phyloP scores from a whole-genome alignment of 2,329 filamentous ascomycete genomes.

The Colletotrichum liaoningense region DNA sequence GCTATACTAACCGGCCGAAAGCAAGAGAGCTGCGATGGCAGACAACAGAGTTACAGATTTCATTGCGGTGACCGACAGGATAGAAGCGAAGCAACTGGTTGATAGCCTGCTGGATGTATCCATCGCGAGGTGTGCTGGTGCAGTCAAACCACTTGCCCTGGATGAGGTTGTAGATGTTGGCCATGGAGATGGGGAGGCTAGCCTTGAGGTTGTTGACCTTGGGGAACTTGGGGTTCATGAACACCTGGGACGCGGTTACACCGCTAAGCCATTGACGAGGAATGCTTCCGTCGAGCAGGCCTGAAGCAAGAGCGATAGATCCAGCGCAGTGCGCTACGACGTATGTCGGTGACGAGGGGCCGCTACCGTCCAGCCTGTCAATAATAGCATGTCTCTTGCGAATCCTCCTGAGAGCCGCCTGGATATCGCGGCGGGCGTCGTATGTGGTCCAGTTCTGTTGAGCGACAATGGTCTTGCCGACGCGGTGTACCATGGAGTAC shows the following conservation, averaged over 20 bases:
- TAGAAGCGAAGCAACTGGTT: conserved; percentile 70
- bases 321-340: conserved; percentile 73
- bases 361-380: conserved; percentile 34
- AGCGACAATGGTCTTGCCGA: conserved; percentile 62
- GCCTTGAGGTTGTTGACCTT: conserved; percentile 67
- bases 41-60: conserved; percentile 70
- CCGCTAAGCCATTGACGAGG: conserved; percentile 67
- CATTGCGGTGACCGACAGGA: conserved; percentile 59
- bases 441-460: conserved; percentile 67
- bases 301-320: conserved; percentile 67
- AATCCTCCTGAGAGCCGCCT: conserved; percentile 65
- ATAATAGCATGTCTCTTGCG: conserved; percentile 47
- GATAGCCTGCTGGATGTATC: conserved; percentile 59
- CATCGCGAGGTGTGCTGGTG: conserved; percentile 57
- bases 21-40: conserved; percentile 71
- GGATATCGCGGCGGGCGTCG: conserved; percentile 69
- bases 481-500: conserved; percentile 69
- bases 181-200: conserved; percentile 57
- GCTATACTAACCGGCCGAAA: conserved; percentile 63
- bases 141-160: conserved; percentile 68
- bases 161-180: conserved; percentile 59
- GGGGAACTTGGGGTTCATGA: conserved; percentile 71
- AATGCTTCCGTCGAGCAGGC: conserved; percentile 71
- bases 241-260: conserved; percentile 70
- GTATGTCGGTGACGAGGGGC: conserved; percentile 56